Conservation (phyloP, 2,329 filamentous ascomycete species). For the Neofusicoccum sp. region DNA sequence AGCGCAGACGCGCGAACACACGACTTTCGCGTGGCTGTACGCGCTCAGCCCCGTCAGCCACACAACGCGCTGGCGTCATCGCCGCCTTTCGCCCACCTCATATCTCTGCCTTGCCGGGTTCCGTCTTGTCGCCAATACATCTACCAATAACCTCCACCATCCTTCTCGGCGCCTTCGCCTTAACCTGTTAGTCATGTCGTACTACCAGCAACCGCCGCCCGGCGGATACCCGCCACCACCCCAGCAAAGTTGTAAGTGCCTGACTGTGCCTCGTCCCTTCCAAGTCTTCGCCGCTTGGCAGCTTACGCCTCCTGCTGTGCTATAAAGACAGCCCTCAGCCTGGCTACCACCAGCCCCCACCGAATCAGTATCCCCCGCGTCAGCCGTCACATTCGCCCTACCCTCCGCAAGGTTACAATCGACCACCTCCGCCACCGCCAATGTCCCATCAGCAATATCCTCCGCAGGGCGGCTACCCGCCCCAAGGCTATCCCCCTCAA, state of each 20-base stretch:
- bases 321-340: constrained; percentile 21
- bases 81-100: not conserved
- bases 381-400: constrained; percentile 28
- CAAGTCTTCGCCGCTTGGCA: constrained; percentile 24
- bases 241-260: constrained; percentile 35
- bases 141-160: not conserved
- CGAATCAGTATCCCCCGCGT: not conserved
- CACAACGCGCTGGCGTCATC: constrained; percentile 11
- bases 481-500: constrained; percentile 34
- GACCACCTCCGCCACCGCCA: constrained; percentile 16
- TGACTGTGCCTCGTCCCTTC: constrained; percentile 4
- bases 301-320: constrained; percentile 21
- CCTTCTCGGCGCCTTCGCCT: not conserved
- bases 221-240: constrained; percentile 33
- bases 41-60: constrained; percentile 14
- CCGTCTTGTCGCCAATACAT: not conserved
- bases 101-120: not conserved
- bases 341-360: constrained; percentile 21
- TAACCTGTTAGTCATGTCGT: constrained; percentile 27
- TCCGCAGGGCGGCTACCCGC: constrained; percentile 34
- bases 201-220: constrained; percentile 33
- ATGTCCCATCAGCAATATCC: constrained; percentile 34
- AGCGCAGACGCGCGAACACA: not conserved
- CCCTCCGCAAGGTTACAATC: constrained; percentile 29
- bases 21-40: constrained; percentile 10